Conservation (phyloP, 176 grass and related monocot genomes). For the Triticum turgidum region DNA sequence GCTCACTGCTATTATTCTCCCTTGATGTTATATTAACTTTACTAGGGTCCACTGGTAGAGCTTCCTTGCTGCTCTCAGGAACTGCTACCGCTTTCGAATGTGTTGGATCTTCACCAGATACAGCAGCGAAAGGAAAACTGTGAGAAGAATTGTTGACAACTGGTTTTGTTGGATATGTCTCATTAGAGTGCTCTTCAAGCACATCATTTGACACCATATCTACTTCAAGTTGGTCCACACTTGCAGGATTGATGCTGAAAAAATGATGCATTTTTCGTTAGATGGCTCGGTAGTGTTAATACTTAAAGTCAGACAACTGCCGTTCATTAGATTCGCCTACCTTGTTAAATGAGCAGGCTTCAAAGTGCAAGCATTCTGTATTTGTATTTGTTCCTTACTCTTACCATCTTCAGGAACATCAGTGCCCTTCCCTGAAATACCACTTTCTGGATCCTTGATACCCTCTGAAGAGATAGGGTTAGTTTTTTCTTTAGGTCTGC, state of each 20-base stretch:
- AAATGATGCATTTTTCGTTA: constrained; percentile 31
- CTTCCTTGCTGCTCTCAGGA: constrained; percentile 33
- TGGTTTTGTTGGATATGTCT: constrained; percentile 33
- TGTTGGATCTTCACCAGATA: constrained; percentile 48
- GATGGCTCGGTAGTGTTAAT: constrained; percentile 18
- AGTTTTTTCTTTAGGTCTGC: constrained; percentile 34
- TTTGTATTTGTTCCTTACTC: constrained; percentile 40
- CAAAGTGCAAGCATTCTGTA: constrained; percentile 42
- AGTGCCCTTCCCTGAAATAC: constrained; percentile 36
- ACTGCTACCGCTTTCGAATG: constrained; percentile 8
- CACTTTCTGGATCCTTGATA: constrained; percentile 45
- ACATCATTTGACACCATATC: not conserved
- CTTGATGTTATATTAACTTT: constrained; percentile 34
- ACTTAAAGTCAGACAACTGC: constrained; percentile 14
- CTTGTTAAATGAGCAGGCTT: constrained; percentile 43
- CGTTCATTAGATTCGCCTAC: constrained; percentile 22
- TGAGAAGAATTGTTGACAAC: constrained; percentile 31
- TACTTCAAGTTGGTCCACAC: constrained; percentile 27
- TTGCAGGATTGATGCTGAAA: constrained; percentile 30
- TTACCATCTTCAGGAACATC: constrained; percentile 36
- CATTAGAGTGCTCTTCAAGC: constrained; percentile 38
- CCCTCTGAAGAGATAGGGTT: constrained; percentile 27
- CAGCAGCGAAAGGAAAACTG: constrained; percentile 28
- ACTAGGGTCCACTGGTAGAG: constrained; percentile 7
- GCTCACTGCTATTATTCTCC: constrained; percentile 41